phyloP scores from a whole-genome alignment of 2,329 filamentous ascomycete genomes.

The Akanthomyces uredinophilus region DNA sequence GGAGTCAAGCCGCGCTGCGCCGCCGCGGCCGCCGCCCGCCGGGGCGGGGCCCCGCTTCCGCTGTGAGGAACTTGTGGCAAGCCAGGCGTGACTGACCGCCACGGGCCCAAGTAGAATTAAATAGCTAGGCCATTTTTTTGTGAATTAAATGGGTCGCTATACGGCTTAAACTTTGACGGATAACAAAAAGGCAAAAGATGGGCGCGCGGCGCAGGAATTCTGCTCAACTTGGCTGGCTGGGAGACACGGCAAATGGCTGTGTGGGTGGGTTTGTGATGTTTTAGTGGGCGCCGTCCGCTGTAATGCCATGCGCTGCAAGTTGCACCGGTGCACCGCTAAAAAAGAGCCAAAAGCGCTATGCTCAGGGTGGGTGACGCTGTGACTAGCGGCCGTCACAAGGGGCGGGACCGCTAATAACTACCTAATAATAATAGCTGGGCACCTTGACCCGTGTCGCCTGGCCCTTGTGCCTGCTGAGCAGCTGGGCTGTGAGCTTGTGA shows the following conservation, averaged over 20 bases:
- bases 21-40: neutral
- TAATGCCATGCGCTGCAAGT: neutral
- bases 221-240: too few species aligned
- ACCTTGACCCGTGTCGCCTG: too few species aligned
- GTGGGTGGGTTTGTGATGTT: neutral
- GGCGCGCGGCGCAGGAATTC: neutral
- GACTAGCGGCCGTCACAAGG: neutral
- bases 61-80: neutral
- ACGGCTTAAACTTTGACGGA: neutral
- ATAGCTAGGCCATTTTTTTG: neutral
- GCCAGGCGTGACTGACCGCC: neutral
- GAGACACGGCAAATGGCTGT: neutral
- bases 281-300: neutral
- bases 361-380: neutral
- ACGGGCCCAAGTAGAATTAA: neutral
- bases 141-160: neutral
- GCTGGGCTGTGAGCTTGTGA: neutral
- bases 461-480: too few species aligned
- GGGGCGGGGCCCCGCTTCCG: slow-evolving; percentile 8
- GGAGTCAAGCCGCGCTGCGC: neutral
- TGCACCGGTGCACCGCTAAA: neutral
- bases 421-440: too few species aligned
- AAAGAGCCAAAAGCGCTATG: neutral
- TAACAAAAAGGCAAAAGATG: neutral
- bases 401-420: too few species aligned